phyloP scores from a whole-genome alignment of 2,329 filamentous ascomycete genomes.

The Epichloe festucae region DNA sequence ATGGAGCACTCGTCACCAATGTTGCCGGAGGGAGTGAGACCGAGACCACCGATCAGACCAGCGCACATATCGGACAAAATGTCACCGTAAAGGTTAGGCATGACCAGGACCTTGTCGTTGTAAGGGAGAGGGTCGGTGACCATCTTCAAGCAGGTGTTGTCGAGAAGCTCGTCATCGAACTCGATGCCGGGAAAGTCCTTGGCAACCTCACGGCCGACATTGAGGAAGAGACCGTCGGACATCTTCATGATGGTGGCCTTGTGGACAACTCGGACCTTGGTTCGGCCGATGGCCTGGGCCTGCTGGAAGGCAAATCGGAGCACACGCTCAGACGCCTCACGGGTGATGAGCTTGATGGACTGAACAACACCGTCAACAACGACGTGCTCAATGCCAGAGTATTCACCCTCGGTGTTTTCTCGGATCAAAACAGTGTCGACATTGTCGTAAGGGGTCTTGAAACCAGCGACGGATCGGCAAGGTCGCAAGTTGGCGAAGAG shows the following conservation, averaged over 20 bases:
- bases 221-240: conserved; percentile 96
- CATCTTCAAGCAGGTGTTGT: conserved; percentile 99
- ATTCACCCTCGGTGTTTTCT: conserved; percentile 99
- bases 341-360: conserved; percentile 98
- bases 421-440: conserved; percentile 96
- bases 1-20: conserved; percentile 99
- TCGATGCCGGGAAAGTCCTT: conserved; percentile 94
- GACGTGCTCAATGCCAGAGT: conserved; percentile 97
- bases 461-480: conserved; percentile 91
- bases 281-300: conserved; percentile 82
- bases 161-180: conserved; percentile 94
- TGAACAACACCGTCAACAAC: conserved; percentile 97
- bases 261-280: conserved; percentile 95
- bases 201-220: conserved; percentile 68
- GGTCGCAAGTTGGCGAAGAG: conserved; percentile 98
- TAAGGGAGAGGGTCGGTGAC: conserved; percentile 91
- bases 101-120: conserved; percentile 98
- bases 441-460: conserved; percentile 95
- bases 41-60: conserved; percentile 92
- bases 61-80: conserved; percentile 99
- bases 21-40: conserved; percentile 94
- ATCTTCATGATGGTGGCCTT: conserved; percentile 99
- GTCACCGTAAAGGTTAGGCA: conserved; percentile 98
- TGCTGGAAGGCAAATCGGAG: conserved; percentile 98
- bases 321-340: conserved; percentile 87